Evolutionary conservation across 345 rosid species (phyloP), one percentile per base, ranked within the genome.

Genomic region (Sisymbrium irio): DNA sequence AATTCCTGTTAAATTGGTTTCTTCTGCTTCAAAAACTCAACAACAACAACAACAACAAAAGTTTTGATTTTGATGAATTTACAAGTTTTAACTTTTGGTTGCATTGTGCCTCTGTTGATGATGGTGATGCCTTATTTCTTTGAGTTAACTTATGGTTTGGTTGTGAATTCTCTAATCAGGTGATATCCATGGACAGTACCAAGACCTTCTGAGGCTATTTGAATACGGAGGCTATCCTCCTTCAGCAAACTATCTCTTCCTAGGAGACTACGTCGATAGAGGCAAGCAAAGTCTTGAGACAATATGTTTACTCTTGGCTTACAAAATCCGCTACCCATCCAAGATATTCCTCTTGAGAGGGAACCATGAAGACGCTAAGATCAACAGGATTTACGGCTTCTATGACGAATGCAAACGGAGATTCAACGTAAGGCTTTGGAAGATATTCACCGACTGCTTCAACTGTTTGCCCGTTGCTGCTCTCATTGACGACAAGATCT

Each of bases 241-340:
- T 5, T 67, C 96, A 37, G 89, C 94, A 20, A 90, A 84, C 86
- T 92, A 96, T 71, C 87, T 92, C 65, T 96, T 96, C 82, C 91
- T 92, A 0, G 98, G 99, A 15, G 99, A 96, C 73, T 96, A 96
- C 36, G 99, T 92, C 0, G 99, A 96, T 69, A 84, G 99, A 65
- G 99, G 99, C 80, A 96, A 86, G 83, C 96, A 96, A 78, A 96
- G 99, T 80, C 83, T 92, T 80, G 98, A 96, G 84, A 96, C 99
- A 0, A 90, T 92, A 67, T 96, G 99, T 76, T 82, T 92, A 75
- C 98, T 96, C 78, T 77, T 96, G 72, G 97, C 98, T 72, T 96
- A 92, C 82, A 96, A 96, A 75, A 85, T 96, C 69, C 81, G 98
- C 32, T 85, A 90, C 62, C 98, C 99, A 0, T 71, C 87, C 51